phyloP scores from a whole-genome alignment of 495 filamentous ascomycete genomes.

The Xylaria venustula region DNA sequence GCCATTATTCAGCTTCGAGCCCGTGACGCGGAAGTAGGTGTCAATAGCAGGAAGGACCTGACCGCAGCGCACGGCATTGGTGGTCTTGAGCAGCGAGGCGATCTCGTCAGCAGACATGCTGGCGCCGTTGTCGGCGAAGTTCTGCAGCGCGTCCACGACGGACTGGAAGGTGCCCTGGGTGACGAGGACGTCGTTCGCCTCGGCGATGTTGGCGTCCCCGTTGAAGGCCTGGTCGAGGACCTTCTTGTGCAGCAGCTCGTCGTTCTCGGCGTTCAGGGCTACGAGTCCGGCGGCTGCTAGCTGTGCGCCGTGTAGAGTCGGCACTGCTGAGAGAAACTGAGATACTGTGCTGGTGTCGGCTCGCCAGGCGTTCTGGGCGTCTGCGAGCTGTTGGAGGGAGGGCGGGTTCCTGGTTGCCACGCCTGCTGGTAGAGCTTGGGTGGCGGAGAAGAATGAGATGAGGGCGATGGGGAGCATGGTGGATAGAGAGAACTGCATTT shows the following conservation, averaged over 20 bases:
- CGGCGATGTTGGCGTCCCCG: neutral
- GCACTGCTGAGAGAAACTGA: slow-evolving; percentile 19
- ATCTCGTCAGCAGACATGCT: slow-evolving; percentile 12
- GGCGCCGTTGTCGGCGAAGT: slow-evolving; percentile 12
- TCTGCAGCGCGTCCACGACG: slow-evolving; percentile 18
- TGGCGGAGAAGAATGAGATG: neutral
- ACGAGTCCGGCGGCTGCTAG: slow-evolving; percentile 9
- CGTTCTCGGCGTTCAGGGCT: slow-evolving; percentile 16
- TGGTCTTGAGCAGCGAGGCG: neutral
- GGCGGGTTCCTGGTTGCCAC: neutral
- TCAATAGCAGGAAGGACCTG: slow-evolving; percentile 24
- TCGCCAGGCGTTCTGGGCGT: neutral
- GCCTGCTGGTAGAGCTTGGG: neutral
- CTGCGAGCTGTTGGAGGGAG: neutral
- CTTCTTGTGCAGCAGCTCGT: slow-evolving; percentile 22
- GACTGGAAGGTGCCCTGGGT: slow-evolving; percentile 20
- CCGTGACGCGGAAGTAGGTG: slow-evolving; percentile 20
- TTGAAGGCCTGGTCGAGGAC: slow-evolving; percentile 13
- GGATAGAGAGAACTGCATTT: neutral
- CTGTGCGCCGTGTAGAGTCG: slow-evolving; percentile 11
- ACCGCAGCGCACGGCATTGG: slow-evolving; percentile 20
- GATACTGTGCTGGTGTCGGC: slow-evolving; percentile 17
- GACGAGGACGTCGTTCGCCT: slow-evolving; percentile 18
- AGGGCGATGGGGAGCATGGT: slow-evolving; percentile 1
- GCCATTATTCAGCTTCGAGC: slow-evolving; percentile 1